Evolutionary conservation across 768 basidiomycete genomes (phyloP).

Genomic region (Leccinum subgranulosum): DNA sequence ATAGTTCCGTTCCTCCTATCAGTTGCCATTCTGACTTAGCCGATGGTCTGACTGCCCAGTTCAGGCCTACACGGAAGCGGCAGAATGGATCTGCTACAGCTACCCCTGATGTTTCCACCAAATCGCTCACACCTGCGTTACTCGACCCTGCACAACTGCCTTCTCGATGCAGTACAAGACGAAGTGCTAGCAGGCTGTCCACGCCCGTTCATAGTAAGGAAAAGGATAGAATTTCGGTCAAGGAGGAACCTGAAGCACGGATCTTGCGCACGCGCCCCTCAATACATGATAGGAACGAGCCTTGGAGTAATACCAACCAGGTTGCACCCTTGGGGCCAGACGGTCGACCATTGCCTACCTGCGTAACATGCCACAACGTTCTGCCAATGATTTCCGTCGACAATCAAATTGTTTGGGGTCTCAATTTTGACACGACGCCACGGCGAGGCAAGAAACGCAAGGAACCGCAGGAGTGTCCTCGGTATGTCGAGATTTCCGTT

Average conservation of each 20-base stretch:
- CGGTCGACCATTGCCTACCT: conserved; percentile 67
- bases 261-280: conserved; percentile 48
- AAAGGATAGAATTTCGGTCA: conserved; percentile 42
- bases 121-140: conserved; percentile 37
- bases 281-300: conserved; percentile 35
- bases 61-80: conserved; percentile 54
- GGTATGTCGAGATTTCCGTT: conserved; percentile 45
- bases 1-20: conserved; percentile 27
- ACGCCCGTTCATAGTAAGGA: conserved; percentile 32
- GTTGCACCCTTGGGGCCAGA: conserved; percentile 56
- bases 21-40: conserved; percentile 27
- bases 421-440: conserved; percentile 46
- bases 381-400: conserved; percentile 76
- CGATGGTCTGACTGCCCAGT: conserved; percentile 33
- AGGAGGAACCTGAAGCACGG: conserved; percentile 49
- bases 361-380: conserved; percentile 66
- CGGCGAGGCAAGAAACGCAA: conserved; percentile 53
- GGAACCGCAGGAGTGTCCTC: conserved; percentile 66
- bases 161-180: conserved; percentile 26
- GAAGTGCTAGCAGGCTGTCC: conserved; percentile 31
- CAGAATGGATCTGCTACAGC: conserved; percentile 44
- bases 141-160: conserved; percentile 25
- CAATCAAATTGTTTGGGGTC: conserved; percentile 72
- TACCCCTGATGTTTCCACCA: conserved; percentile 47
- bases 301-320: conserved; percentile 37